Percentiles rank a stretch among this genome's conserved stretches.
phyloP scores from a whole-genome alignment of 2,329 filamentous ascomycete genomes.

The Cladosporium velox region DNA sequence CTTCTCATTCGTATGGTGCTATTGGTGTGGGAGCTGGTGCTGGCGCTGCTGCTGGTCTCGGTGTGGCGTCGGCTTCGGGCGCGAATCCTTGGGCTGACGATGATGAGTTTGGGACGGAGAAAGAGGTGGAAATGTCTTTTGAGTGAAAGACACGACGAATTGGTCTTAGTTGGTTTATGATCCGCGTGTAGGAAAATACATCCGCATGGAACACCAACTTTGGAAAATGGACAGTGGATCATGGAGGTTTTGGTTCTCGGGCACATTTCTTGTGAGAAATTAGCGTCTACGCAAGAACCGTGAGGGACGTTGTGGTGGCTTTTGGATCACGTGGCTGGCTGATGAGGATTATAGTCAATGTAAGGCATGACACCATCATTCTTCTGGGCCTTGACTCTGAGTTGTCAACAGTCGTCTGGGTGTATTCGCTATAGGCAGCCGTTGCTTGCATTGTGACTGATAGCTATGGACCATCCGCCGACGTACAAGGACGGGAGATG shows the following conservation, averaged over 20 bases:
- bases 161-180: background rate
- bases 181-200: background rate
- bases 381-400: background rate
- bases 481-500: background rate
- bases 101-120: conserved; percentile 49
- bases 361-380: background rate
- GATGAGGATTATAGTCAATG: background rate
- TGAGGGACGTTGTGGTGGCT: background rate
- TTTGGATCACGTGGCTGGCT: background rate
- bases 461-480: background rate
- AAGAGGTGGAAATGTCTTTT: conserved; percentile 53
- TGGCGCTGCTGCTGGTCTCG: background rate
- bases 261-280: background rate
- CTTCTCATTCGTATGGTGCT: conserved; percentile 6
- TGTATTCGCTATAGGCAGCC: background rate
- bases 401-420: background rate
- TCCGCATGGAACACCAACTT: background rate
- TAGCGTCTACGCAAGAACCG: background rate
- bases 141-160: conserved; percentile 30
- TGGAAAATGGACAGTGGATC: background rate
- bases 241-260: background rate
- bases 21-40: background rate
- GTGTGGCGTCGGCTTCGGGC: background rate
- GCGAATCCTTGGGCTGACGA: conserved; percentile 52
- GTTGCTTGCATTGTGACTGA: background rate